phyloP scores from a whole-genome alignment of 495 filamentous ascomycete species.

The Penicillium bovifimosum region DNA sequence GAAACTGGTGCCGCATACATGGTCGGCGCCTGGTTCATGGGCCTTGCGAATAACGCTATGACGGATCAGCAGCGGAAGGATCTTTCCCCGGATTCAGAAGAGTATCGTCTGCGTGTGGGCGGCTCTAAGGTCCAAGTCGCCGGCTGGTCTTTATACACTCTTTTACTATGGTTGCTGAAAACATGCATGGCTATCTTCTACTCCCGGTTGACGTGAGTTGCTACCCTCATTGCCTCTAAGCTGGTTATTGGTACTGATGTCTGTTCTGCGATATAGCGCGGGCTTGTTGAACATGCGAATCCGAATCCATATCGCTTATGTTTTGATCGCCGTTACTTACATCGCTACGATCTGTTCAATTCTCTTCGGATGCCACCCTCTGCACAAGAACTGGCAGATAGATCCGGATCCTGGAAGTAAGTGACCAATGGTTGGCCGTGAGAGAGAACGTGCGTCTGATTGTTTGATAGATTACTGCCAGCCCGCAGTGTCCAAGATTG shows the following conservation, averaged over 20 bases:
- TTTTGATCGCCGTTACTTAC: constrained; percentile 47
- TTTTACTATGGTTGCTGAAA: constrained; percentile 55
- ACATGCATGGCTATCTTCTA: constrained; percentile 56
- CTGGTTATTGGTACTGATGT: constrained; percentile 4
- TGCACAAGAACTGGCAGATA: constrained; percentile 55
- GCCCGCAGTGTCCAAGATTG: constrained; percentile 43
- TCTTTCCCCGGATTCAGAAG: constrained; percentile 39
- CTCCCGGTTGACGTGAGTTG: constrained; percentile 52
- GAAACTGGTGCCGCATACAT: constrained; percentile 46
- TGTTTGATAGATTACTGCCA: constrained; percentile 35
- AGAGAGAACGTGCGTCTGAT: background rate
- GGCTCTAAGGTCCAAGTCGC: constrained; percentile 53
- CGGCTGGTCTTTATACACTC: constrained; percentile 54
- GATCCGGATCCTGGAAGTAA: constrained; percentile 51
- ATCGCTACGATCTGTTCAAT: constrained; percentile 50
- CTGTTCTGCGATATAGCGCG: constrained; percentile 20
- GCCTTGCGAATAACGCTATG: constrained; percentile 53
- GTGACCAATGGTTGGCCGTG: constrained; percentile 15
- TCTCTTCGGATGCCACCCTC: constrained; percentile 48
- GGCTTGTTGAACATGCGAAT: constrained; percentile 44
- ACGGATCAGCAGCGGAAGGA: constrained; percentile 41
- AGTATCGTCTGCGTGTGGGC: constrained; percentile 45
- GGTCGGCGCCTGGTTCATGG: constrained; percentile 42
- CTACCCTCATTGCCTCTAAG: background rate
- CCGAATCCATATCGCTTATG: constrained; percentile 50